Evolutionary conservation across 768 basidiomycete genomes (phyloP).

Genomic region (Trametes elegans): DNA sequence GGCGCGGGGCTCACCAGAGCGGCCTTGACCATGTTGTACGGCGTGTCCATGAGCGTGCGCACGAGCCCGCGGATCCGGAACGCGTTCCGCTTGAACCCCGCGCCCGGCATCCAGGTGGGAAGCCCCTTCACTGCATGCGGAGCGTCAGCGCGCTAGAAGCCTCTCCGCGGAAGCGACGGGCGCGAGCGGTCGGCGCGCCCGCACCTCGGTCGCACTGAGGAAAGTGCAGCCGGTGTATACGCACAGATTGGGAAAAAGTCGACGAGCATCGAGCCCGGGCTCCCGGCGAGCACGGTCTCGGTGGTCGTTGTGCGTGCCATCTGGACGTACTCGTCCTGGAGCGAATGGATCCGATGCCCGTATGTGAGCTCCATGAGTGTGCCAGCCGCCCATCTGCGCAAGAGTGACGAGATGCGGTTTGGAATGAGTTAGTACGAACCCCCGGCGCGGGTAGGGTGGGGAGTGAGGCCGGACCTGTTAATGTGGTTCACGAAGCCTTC

Average conservation of each 20-base stretch:
- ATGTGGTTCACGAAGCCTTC: conserved; percentile 27
- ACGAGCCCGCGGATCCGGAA: conserved; percentile 12
- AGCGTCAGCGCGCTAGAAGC: neutral
- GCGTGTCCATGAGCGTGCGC: conserved; percentile 9
- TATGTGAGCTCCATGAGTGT: conserved; percentile 34
- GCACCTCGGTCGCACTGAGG: no score
- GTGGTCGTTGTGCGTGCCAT: conserved; percentile 27
- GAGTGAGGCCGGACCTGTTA: conserved; percentile 21
- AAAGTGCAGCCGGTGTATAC: no score
- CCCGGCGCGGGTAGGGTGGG: neutral
- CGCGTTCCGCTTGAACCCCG: conserved; percentile 24
- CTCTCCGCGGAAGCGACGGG: neutral
- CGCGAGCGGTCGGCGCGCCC: no score
- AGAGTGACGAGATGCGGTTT: no score
- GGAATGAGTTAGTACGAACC: no score
- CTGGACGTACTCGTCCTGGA: conserved; percentile 31
- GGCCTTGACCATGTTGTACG: conserved; percentile 22
- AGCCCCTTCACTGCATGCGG: conserved; percentile 20
- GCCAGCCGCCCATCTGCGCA: conserved; percentile 30
- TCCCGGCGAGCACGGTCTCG: conserved; percentile 24
- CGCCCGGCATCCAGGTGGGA: conserved; percentile 26
- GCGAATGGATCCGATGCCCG: conserved; percentile 30
- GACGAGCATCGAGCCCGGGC: conserved; percentile 31
- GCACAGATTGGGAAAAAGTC: conserved; percentile 35
- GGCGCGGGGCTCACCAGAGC: conserved; percentile 9